Base-by-base conservation (phyloP, 2,329 filamentous ascomycete genomes). In the Aspergillus pseudoterreus region DNA sequence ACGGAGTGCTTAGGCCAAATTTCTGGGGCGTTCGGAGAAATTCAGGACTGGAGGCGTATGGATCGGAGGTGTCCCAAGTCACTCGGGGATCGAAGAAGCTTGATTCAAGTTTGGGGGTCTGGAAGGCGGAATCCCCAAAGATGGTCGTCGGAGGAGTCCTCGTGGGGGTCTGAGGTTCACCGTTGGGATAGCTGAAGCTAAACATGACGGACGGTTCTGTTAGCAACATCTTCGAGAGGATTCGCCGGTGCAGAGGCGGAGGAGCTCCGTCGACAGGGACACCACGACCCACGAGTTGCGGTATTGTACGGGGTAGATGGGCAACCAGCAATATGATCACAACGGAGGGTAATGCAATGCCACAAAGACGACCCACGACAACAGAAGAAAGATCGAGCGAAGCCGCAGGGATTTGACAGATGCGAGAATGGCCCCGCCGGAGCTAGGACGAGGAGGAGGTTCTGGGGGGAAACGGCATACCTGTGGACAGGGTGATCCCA, bases 131-230 rank as follows among this genome's bases (percentile, higher is more conserved):
- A 52, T 72, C 66, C 51, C 67, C 69, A 42, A 73, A 71, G 33
- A 66, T 60, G 42, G 65, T 59, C 38, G 70, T 67, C 10, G 69
- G 70, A 30, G 73, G 73, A 46, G 72, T 75, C 63, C 70, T 72
- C 50, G 73, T 76, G 8, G 73, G 74, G 50, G 74, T 76, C 55
- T 74, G 73, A 56, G 74, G 73, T 66, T 76, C 72, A 62, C 71
- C 72, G 68, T 70, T 69, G 49, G 72, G 68, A 63, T 72, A 72
- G 67, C 62, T 74, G 69, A 76, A 76, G 70, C 73, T 76, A 57
- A 63, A 70, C 47, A 64, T 62, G 57, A 63, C 52, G 14, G 60
- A 55, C 19, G 61, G 62, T 50, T 66, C 58, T 47, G 64, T 70
- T 57, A 72, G 69, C 58, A 65, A 62, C 58, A 65, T 68, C 38